Conservation (phyloP, 2,329 filamentous ascomycete species). For the Fusarium nelsonii region DNA sequence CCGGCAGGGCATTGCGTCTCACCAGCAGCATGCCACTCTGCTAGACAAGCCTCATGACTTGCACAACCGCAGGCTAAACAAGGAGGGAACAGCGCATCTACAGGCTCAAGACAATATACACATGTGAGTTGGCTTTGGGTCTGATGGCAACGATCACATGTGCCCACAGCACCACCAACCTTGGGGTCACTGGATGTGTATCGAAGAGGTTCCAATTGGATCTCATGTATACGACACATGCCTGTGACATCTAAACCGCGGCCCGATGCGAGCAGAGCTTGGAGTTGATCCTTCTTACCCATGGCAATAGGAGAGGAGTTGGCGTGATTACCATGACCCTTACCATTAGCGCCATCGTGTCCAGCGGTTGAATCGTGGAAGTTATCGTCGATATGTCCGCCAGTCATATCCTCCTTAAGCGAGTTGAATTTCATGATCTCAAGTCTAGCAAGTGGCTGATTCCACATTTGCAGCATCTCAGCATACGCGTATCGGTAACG, state of each 20-base stretch:
- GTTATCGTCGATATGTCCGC: conserved; percentile 49
- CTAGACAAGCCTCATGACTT: conserved; percentile 69
- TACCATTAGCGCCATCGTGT: conserved; percentile 55
- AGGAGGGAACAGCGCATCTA: conserved; percentile 70
- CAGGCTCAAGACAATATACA: conserved; percentile 72
- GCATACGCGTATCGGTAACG: conserved; percentile 74
- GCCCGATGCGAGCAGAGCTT: conserved; percentile 63
- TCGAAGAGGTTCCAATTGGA: conserved; percentile 69
- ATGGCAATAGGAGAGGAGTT: conserved; percentile 66
- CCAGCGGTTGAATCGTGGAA: conserved; percentile 55
- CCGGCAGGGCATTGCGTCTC: conserved; percentile 71
- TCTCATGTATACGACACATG: conserved; percentile 72
- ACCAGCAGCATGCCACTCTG: conserved; percentile 69
- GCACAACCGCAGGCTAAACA: conserved; percentile 74
- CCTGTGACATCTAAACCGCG: conserved; percentile 73
- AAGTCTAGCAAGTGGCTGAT: conserved; percentile 70
- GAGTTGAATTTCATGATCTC: conserved; percentile 79
- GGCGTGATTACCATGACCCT: conserved; percentile 53
- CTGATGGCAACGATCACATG: conserved; percentile 65
- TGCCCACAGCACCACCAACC: conserved; percentile 62
- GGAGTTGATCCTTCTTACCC: conserved; percentile 66
- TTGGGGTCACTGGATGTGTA: conserved; percentile 58
- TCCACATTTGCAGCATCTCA: conserved; percentile 77
- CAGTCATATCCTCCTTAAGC: conserved; percentile 61
- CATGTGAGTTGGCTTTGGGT: conserved; percentile 70